Percentiles rank a stretch among this genome's conserved stretches.
Evolutionary conservation across 306 rosid species (phyloP).

Genomic region (Cyclanthera cordifolia): DNA sequence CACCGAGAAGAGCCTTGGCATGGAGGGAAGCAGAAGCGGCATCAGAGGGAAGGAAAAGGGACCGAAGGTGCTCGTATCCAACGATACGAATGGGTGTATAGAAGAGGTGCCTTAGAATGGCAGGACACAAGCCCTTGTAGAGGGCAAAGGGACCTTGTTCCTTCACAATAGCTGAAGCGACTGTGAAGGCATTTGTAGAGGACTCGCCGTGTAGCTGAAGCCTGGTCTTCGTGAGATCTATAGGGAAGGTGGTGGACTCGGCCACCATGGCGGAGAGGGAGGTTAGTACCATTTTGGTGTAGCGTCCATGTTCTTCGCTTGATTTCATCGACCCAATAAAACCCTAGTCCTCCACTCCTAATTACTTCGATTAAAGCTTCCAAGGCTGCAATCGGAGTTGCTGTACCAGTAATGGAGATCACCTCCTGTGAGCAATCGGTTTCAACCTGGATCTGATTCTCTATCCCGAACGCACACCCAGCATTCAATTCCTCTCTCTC

Average conservation of each 20-base stretch:
- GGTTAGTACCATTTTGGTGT: slow-evolving; percentile 40
- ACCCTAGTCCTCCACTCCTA: background rate
- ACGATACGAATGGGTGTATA: slow-evolving; percentile 75
- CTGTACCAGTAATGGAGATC: too few relatives aligned
- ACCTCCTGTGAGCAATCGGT: too few relatives aligned
- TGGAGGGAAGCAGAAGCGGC: slow-evolving; percentile 36
- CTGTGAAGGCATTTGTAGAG: slow-evolving; percentile 38
- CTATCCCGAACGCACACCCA: too few relatives aligned
- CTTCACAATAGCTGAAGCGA: slow-evolving; percentile 41
- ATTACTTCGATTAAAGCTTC: too few relatives aligned
- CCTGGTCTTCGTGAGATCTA: slow-evolving; percentile 73
- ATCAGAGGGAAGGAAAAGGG: slow-evolving; percentile 20
- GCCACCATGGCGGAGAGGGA: slow-evolving; percentile 76
- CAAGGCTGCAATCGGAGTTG: too few relatives aligned
- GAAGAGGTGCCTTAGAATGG: slow-evolving; percentile 57
- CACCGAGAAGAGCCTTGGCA: slow-evolving; percentile 55
- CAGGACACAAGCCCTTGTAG: slow-evolving; percentile 79
- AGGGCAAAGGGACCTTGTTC: slow-evolving; percentile 55
- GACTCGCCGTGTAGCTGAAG: slow-evolving; percentile 81
- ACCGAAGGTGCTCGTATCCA: slow-evolving; percentile 59
- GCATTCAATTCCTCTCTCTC: too few relatives aligned
- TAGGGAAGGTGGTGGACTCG: slow-evolving; percentile 72
- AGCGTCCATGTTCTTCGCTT: slow-evolving; percentile 22
- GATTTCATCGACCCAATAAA: slow-evolving; percentile 11
- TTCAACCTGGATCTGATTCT: too few relatives aligned